Conservation (phyloP, 352 stramenopile genomes). For the Plasmopara viticola region DNA sequence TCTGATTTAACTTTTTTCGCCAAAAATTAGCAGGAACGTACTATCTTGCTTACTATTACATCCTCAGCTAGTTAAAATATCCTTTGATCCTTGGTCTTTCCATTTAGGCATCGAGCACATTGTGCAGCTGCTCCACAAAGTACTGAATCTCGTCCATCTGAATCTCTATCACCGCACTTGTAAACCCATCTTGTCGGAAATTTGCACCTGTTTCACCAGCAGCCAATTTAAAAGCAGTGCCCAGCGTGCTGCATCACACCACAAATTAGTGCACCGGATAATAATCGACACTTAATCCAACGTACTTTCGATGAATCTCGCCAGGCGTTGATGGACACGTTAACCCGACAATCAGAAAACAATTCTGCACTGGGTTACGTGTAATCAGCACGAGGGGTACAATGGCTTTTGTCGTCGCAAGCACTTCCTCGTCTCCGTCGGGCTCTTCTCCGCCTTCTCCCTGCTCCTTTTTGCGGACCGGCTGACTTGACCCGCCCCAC, state of each 20-base stretch:
- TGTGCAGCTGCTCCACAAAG: constrained; percentile 95
- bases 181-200: constrained; percentile 94
- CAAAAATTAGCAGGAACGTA: no score
- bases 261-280: constrained; percentile 5
- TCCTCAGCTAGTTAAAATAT: no score
- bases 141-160: constrained; percentile 91
- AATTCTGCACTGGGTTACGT: constrained; percentile 85
- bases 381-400: constrained; percentile 76
- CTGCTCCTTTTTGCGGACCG: constrained; percentile 17
- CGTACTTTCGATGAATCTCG: constrained; percentile 85
- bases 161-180: constrained; percentile 94
- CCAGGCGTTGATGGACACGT: constrained; percentile 87
- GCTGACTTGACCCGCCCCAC: constrained; percentile 59
- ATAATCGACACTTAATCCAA: constrained; percentile 8
- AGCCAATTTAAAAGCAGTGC: constrained; percentile 91
- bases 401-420: constrained; percentile 45
- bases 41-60: no score
- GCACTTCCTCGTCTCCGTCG: constrained; percentile 31
- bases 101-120: constrained; percentile 78
- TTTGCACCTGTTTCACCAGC: constrained; percentile 89
- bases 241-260: constrained; percentile 61
- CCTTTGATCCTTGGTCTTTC: no score
- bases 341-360: constrained; percentile 94
- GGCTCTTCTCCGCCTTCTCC: constrained; percentile 32
- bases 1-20: no score